phyloP scores from a whole-genome alignment of 2,329 filamentous ascomycete species.

The Canariomyces notabilis region DNA sequence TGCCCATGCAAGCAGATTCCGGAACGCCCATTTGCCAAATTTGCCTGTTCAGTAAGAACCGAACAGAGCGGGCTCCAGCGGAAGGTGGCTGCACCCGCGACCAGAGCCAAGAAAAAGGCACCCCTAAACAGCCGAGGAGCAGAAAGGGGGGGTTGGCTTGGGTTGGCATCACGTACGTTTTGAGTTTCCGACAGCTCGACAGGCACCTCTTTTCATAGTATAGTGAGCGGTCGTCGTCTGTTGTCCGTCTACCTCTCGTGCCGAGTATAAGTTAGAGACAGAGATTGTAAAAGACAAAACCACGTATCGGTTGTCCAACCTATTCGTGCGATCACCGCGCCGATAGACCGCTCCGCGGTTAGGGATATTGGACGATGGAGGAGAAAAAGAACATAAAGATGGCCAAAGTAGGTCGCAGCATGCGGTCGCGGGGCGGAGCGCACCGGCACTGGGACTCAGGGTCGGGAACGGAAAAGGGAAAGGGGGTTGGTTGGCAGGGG shows the following conservation, averaged over 20 bases:
- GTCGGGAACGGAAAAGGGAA: constrained; percentile 10
- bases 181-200: constrained; percentile 38
- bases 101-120: constrained; percentile 26
- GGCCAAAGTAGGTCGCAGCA: not conserved
- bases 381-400: not conserved
- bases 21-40: constrained; percentile 20
- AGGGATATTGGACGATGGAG: not conserved
- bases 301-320: constrained; percentile 1
- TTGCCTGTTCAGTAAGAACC: constrained; percentile 26
- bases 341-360: not conserved
- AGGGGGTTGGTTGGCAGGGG: constrained; percentile 2
- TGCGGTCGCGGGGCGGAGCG: not conserved
- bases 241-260: not conserved
- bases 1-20: constrained; percentile 12
- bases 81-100: constrained; percentile 24
- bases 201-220: constrained; percentile 25
- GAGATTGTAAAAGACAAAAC: not conserved
- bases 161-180: constrained; percentile 37
- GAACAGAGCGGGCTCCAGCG: constrained; percentile 19
- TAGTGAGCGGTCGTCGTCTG: constrained; percentile 1
- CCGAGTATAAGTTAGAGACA: not conserved
- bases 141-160: constrained; percentile 29
- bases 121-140: constrained; percentile 31
- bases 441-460: constrained; percentile 11
- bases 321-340: not conserved